Evolutionary conservation across 2,329 filamentous ascomycete species (phyloP), one percentile per base, ranked within the genome.

Genomic region (Fusarium mexicanum): DNA sequence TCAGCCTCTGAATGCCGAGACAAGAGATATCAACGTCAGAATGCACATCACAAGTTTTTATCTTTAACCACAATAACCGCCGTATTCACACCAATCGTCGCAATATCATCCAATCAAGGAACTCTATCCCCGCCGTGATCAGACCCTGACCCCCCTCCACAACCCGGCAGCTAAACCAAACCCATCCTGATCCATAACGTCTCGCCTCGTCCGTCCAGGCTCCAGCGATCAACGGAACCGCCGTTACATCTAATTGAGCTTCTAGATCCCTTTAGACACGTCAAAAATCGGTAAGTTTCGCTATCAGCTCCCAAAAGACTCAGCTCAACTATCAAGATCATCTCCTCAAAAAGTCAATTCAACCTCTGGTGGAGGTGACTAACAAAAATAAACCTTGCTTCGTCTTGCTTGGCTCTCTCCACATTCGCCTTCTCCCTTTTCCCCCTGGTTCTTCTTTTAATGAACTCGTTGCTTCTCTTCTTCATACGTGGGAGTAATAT

Each of bases 191-290:
- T 67, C 55, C 47, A 71, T 69, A 38, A 22, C 57, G 40, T 26
- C 58, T 58, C 44, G 38, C 58, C 67, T 57, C 55, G 37, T 58
- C 41, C 41, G 33, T 16, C 29, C 33, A 7, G 33, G 13, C 13
- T 33, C 33, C 64, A 44, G 35, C 44, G 47, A 50, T 43, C 43
- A 47, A 43, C 53, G 33, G 44, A 67, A 46, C 47, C 61, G 40
- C 17, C 33, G 47, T 65, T 54, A 43, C 41, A 70, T 54, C 17
- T 44, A 38, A 53, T 54, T 46, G 48, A 63, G 16, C 66, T 70
- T 50, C 67, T 70, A 54, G 24, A 65, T 70, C 41, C 29, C 61
- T 46, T 70, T 70, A 65, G 67, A 44, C 31, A n/a, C 47, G 33
- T 41, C 43, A 24, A 48, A 69, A 24, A 26, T 40, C 35, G 46